Base-by-base conservation (phyloP, 2,329 filamentous ascomycete genomes). In the Fusarium metavorans region DNA sequence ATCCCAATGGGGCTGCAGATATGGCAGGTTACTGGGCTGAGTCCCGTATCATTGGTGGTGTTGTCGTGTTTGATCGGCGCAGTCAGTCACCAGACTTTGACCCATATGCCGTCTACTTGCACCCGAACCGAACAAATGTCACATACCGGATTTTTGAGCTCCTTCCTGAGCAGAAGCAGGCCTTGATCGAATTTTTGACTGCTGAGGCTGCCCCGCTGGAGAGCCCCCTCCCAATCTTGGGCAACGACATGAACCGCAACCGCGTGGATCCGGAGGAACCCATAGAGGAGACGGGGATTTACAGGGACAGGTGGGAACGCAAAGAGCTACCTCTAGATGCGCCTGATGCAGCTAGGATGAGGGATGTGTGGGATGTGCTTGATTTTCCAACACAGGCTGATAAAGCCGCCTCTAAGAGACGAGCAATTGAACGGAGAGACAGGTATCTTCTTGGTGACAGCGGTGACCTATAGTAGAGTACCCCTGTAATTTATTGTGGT, bases 1-100 rank as follows among this genome's bases (percentile, higher is more conserved):
- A 68, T 14, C 67, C 57, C 0, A 39, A 64, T 0, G 57, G 67
- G 0, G 2, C 27, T 1, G 57, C 57, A 9, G 50, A 64, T 5
- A 37, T 70, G 65, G 65, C 1, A 3, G 64, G 57, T 1, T 70
- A 64, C n/a, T 70, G 65, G 67, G 67, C 64, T 3, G 67, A 68
- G 14, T 14, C 57, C 1, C 14, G 50, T 6, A 68, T 68, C 30
- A 9, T 68, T 2, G 65, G 65, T 0, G 65, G 67, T 4, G 41
- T 70, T 1, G 41, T 70, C 5, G 1, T 70, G 8, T 70, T 70
- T 14, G 65, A 70, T 5, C 39, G 57, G 1, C 57, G 67, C 25
- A 14, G 25, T 5, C 59, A 27, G 32, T 14, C 9, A n/a, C 18
- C 37, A 5, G 56, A 16, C 6, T 32, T 59, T 18, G 57, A 68